phyloP scores from a whole-genome alignment of 768 basidiomycete genomes.

The Boletus huronensis region DNA sequence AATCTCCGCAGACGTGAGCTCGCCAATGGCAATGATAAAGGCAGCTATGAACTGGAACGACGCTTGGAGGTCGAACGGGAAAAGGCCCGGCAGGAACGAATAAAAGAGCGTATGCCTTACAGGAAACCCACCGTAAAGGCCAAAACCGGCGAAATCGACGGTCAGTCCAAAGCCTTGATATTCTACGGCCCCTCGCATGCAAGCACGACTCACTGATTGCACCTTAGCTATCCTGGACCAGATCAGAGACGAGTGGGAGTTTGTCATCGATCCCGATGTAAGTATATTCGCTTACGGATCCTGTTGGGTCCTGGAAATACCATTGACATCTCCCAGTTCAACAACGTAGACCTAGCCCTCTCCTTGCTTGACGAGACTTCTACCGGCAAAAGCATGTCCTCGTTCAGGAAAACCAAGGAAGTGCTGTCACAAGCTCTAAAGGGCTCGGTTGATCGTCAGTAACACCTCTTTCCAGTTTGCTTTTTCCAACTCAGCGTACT shows the following conservation, averaged over 20 bases:
- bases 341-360: constrained; percentile 89
- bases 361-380: constrained; percentile 80
- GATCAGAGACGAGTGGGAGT: constrained; percentile 88
- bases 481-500: constrained; percentile 6
- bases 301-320: constrained; percentile 1
- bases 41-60: constrained; percentile 54
- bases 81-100: constrained; percentile 62
- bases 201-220: neutral
- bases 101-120: constrained; percentile 64
- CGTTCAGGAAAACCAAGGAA: constrained; percentile 72
- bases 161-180: constrained; percentile 40
- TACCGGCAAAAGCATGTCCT: constrained; percentile 67
- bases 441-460: constrained; percentile 85
- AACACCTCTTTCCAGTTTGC: neutral
- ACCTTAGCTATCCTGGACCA: constrained; percentile 73
- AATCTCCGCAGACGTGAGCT: constrained; percentile 55
- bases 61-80: constrained; percentile 62
- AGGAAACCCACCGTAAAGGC: constrained; percentile 50
- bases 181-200: neutral
- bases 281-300: constrained; percentile 21
- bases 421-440: constrained; percentile 78
- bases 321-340: constrained; percentile 56
- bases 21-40: constrained; percentile 50
- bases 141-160: constrained; percentile 81
- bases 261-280: constrained; percentile 79